Conservation (phyloP, 306 rosid species). For the Delonix regia region DNA sequence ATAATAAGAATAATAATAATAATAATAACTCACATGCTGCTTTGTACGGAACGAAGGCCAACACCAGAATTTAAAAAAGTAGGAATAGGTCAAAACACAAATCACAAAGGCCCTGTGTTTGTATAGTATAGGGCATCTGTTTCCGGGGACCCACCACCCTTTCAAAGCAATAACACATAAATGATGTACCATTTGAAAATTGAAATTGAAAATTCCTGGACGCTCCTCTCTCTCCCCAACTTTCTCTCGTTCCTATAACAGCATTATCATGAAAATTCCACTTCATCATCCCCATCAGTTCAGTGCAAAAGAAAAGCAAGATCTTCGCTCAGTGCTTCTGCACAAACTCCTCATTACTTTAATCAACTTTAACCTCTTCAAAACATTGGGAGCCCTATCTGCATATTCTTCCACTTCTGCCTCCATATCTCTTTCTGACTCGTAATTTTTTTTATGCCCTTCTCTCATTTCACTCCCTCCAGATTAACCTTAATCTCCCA, state of each 20-base stretch:
- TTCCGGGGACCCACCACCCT: background rate
- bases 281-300: background rate
- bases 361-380: background rate
- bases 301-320: conserved; percentile 27
- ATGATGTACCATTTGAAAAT: background rate
- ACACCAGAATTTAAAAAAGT: background rate
- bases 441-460: background rate
- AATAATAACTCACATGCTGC: conserved; percentile 19
- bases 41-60: background rate
- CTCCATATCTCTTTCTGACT: conserved; percentile 26
- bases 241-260: conserved; percentile 47
- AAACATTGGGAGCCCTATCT: background rate
- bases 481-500: conserved; percentile 3
- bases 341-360: conserved; percentile 29
- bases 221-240: conserved; percentile 1
- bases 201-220: background rate
- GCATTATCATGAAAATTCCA: conserved; percentile 26
- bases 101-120: background rate
- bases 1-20: too few relatives aligned
- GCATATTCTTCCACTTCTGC: conserved; percentile 19
- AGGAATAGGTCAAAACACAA: too few relatives aligned
- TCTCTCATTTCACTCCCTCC: background rate
- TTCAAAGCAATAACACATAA: conserved; percentile 17
- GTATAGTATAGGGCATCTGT: too few relatives aligned
- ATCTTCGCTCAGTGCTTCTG: conserved; percentile 16